A percentile compares a stretch with the other conserved stretches of the same genome.
These are phyloP conservation scores for Chlorophyllum brunneum DNA, from an alignment of 768 basidiomycete genomes.

Conservation along the genomic window DNA sequence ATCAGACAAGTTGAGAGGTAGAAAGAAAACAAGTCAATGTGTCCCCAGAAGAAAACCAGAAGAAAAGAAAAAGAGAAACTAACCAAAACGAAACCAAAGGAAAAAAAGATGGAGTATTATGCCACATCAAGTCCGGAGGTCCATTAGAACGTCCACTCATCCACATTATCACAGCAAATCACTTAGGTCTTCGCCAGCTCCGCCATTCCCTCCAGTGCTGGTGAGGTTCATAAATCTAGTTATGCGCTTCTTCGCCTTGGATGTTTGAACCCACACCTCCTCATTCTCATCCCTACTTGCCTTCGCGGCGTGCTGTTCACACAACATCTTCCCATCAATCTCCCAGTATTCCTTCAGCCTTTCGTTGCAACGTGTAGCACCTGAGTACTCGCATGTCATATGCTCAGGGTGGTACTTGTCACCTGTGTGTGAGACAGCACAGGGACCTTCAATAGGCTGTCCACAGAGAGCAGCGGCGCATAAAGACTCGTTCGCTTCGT, in stretches of 20 bases:
- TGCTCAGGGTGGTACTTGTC: slow-evolving; percentile 88
- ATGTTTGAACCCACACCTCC: slow-evolving; percentile 31
- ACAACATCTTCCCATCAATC: slow-evolving; percentile 79
- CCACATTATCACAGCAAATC: slow-evolving; percentile 25
- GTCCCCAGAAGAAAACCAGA: too few species aligned
- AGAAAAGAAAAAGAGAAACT: too few species aligned
- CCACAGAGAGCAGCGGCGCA: slow-evolving; percentile 78
- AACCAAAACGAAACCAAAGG: too few species aligned
- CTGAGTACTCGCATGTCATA: slow-evolving; percentile 73
- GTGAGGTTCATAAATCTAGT: slow-evolving; percentile 77
- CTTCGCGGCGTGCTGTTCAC: slow-evolving; percentile 69
- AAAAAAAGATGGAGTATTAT: too few species aligned
- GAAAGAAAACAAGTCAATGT: too few species aligned
- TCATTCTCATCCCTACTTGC: slow-evolving; percentile 21
- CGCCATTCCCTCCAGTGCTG: slow-evolving; percentile 23
- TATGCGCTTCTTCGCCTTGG: slow-evolving; percentile 68
- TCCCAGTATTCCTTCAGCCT: slow-evolving; percentile 85
- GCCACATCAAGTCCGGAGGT: too few species aligned
- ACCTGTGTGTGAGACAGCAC: slow-evolving; percentile 80
- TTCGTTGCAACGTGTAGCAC: slow-evolving; percentile 45
- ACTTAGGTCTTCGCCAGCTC: slow-evolving; percentile 10
- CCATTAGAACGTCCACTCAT: too few species aligned
- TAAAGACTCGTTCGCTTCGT: slow-evolving; percentile 85
- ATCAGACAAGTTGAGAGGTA: too few species aligned
- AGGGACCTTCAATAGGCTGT: slow-evolving; percentile 90